These are phyloP conservation scores for Davidsoniella neocaledoniae DNA, from an alignment of 2,329 filamentous ascomycete genomes.

Conservation along the genomic window DNA sequence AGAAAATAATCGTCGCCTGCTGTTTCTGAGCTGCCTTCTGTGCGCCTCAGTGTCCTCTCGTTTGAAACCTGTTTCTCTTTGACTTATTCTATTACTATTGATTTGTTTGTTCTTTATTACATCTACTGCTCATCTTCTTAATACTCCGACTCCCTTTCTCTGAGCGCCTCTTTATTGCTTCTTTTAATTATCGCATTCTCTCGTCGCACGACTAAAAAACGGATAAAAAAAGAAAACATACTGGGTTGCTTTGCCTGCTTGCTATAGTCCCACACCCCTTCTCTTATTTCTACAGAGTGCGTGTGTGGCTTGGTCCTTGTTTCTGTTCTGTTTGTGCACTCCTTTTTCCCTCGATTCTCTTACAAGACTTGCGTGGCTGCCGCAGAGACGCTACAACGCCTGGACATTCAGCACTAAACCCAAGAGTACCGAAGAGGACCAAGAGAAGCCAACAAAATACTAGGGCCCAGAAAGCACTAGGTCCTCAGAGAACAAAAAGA, in stretches of 20 bases:
- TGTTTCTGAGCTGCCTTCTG: neutral
- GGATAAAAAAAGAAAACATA: too few relatives aligned
- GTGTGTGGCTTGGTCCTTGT: neutral
- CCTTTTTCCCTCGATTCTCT: conserved; percentile 3
- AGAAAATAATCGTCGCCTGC: neutral
- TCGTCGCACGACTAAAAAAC: too few relatives aligned
- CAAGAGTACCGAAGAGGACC: too few relatives aligned
- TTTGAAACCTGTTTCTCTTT: too few relatives aligned
- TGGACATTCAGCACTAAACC: too few relatives aligned
- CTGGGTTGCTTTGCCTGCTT: neutral
- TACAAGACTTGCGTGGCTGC: conserved; percentile 5
- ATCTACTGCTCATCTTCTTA: neutral
- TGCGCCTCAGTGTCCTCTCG: neutral
- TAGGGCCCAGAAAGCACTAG: too few relatives aligned
- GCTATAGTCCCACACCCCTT: neutral
- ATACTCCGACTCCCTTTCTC: too few relatives aligned
- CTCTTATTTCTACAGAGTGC: neutral
- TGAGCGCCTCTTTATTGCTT: neutral
- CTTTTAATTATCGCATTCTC: neutral
- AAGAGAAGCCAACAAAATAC: too few relatives aligned
- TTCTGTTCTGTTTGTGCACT: conserved; percentile 2
- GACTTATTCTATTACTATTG: neutral
- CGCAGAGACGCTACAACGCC: too few relatives aligned
- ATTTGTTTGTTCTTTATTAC: neutral
- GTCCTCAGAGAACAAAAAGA: too few relatives aligned